Conservation (phyloP, 495 filamentous ascomycete species). For the Chaetomium cochliodes region DNA sequence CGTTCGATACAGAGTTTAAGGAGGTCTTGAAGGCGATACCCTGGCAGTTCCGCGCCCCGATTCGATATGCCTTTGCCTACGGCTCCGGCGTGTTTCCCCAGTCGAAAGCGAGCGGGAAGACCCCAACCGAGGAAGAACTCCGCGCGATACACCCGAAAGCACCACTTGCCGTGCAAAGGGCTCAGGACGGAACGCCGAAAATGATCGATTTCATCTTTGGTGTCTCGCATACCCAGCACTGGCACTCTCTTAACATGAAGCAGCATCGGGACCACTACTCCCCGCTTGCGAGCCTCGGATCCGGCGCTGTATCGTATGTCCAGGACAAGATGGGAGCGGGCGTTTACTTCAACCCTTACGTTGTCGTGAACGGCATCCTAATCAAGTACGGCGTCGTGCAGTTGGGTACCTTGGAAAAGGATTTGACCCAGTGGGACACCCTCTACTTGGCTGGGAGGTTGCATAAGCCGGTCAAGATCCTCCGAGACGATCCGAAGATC, state of each 20-base stretch:
- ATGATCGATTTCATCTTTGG: slow-evolving; percentile 99
- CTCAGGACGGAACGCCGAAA: slow-evolving; percentile 82
- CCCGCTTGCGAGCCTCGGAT: slow-evolving; percentile 77
- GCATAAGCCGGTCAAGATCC: slow-evolving; percentile 96
- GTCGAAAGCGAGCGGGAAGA: slow-evolving; percentile 47
- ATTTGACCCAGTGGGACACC: slow-evolving; percentile 86
- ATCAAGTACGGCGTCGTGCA: slow-evolving; percentile 99
- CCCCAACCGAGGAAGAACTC: slow-evolving; percentile 52
- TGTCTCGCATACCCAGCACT: slow-evolving; percentile 91
- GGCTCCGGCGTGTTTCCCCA: slow-evolving; percentile 96
- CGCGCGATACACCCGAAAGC: slow-evolving; percentile 70
- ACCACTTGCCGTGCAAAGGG: slow-evolving; percentile 70
- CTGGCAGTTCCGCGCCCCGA: slow-evolving; percentile 90
- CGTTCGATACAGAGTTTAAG: slow-evolving; percentile 91
- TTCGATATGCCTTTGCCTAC: slow-evolving; percentile 94
- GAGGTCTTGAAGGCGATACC: slow-evolving; percentile 82
- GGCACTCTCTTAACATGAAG: slow-evolving; percentile 86
- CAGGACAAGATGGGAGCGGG: slow-evolving; percentile 90
- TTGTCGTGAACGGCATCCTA: slow-evolving; percentile 91
- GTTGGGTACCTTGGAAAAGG: slow-evolving; percentile 77
- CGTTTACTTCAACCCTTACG: slow-evolving; percentile 95
- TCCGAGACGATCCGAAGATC: slow-evolving; percentile 87
- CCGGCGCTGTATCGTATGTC: slow-evolving; percentile 73
- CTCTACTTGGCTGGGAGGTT: slow-evolving; percentile 91
- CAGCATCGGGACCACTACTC: slow-evolving; percentile 95